Evolutionary conservation across 176 grass and related monocot species (phyloP), one percentile per base, ranked within the genome.

Genomic region (Phragmites australis): DNA sequence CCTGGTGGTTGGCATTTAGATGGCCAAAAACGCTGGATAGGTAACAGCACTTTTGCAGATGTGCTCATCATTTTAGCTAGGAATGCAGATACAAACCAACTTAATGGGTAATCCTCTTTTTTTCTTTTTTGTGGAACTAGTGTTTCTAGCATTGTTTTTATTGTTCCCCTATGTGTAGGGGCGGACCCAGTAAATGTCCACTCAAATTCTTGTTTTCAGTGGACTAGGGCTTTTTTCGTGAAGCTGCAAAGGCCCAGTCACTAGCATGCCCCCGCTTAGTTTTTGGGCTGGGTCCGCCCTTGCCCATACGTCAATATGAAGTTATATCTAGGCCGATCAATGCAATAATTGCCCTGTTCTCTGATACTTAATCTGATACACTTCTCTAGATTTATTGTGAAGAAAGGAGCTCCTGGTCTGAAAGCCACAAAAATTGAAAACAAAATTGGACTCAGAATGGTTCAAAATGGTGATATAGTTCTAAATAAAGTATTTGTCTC

Each of bases 11-110:
- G 94, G 92, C 77, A 90, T 29, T 84, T 97, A 67, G 79, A 92
- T 89, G 94, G 94, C 47, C 94, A 97, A 90, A 97, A 97, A 46
- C 86, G 94, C 4, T 97, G 94, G 94, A 97, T 94, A 74, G 94
- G 92, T 76, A 97, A 97, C 57, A 87, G 94, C 88, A 97, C 94
- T 16, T 97, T 97, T 83, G 94, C 94, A 52, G 89, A 97, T 78
- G 48, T 97, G 68, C 81, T 97, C 66, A 29, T 97, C 47, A 78
- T 97, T 82, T 94, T 97, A 78, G 94, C 92, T 49, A 81, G 94
- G 66, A 92, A 94, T 83, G 83, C 89, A 77, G 87, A 84, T 40
- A 97, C 92, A 61, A 92, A 92, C 65, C 92, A 97, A 77, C 87
- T 97, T 57, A 97, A 97, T 21, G 94, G 92, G 94, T 94, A 97